Evolutionary conservation across 2,329 filamentous ascomycete genomes (phyloP).

Genomic region (Ophiognomonia clavigignenti-juglandacearum): DNA sequence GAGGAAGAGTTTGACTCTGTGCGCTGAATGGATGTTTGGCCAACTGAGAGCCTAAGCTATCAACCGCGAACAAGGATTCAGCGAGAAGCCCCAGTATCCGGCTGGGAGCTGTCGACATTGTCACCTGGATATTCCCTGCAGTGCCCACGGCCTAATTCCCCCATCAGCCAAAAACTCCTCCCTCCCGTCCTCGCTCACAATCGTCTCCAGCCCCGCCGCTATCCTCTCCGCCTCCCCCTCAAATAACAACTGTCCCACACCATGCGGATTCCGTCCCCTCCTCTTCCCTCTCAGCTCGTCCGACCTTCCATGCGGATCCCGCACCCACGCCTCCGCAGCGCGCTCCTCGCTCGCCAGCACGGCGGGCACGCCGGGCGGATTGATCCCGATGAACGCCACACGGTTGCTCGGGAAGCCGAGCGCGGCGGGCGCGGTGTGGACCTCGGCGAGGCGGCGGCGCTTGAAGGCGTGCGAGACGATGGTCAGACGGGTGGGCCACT

Average conservation of each 20-base stretch:
- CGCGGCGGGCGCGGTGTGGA: slow-evolving; percentile 57
- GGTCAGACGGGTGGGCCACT: slow-evolving; percentile 56
- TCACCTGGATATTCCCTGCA: too few species aligned
- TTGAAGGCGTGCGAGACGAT: slow-evolving; percentile 71
- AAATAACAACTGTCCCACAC: slow-evolving; percentile 40
- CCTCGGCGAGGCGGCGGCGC: slow-evolving; percentile 52
- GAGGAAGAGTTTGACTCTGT: too few species aligned
- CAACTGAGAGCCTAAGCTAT: too few species aligned
- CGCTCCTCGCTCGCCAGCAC: slow-evolving; percentile 20
- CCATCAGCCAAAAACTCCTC: slow-evolving; percentile 36
- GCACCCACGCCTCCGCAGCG: slow-evolving; percentile 43
- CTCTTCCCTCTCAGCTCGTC: slow-evolving; percentile 43
- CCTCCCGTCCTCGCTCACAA: slow-evolving; percentile 23
- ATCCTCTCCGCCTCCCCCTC: slow-evolving; percentile 25
- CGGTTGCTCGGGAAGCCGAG: slow-evolving; percentile 46
- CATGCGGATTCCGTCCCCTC: slow-evolving; percentile 44
- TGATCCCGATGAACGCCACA: slow-evolving; percentile 56
- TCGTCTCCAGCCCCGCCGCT: slow-evolving; percentile 34
- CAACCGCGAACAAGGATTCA: too few species aligned
- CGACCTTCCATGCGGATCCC: slow-evolving; percentile 48
- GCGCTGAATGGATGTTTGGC: too few species aligned
- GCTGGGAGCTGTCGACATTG: too few species aligned
- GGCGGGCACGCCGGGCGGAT: slow-evolving; percentile 45
- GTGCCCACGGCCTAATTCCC: slow-evolving; percentile 29
- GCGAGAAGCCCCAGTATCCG: too few species aligned